Base-by-base conservation (phyloP, 2,329 filamentous ascomycete genomes). In the Curvularia lunata region DNA sequence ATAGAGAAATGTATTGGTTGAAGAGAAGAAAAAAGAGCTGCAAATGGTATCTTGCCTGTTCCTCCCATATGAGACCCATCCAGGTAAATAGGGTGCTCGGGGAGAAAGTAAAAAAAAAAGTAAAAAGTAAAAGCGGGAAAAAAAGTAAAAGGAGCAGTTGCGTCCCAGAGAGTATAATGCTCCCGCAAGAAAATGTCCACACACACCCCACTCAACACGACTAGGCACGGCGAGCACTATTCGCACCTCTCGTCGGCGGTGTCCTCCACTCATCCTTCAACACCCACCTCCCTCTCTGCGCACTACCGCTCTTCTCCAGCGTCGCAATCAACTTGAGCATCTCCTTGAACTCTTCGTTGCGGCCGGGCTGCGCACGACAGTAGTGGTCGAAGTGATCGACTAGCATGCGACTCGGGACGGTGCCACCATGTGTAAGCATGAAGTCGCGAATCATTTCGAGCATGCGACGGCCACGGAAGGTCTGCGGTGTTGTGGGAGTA, bases 341-440 rank as follows among this genome's bases (percentile, higher is more conserved):
- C 67, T 85, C 83, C 77, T 92, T 94, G 74, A 98, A 98, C 74
- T 92, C 89, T 18, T 86, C 85, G 21, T 64, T 50, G 18, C 88
- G 89, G 59, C 91, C 85, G 60, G 86, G 84, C 25, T 83, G 77
- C 42, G 86, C 90, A 21, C 84, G 85, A 72, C 92, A 96, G 69
- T 88, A 90, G 13, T 86, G 86, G 75, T 93, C 91, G 76, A 97
- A 98, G 70, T 97, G 92, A 69, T 96, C 91, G 23, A 97, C 90
- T 43, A 97, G 78, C 82, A 92, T 88, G 79, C 96, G 92, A 41
- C 90, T 93, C 5, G 91, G 88, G 5, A 91, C 91, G 32, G 86
- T 84, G 3, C 92, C 92, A 9, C 91, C 90, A 54, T 96, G 92
- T 23, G 86, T 83, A 43, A 84, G 83, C 63, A 98, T 88, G 67